Base-by-base conservation (phyloP, 768 basidiomycete genomes). In the Podaxis carcinomalis region DNA sequence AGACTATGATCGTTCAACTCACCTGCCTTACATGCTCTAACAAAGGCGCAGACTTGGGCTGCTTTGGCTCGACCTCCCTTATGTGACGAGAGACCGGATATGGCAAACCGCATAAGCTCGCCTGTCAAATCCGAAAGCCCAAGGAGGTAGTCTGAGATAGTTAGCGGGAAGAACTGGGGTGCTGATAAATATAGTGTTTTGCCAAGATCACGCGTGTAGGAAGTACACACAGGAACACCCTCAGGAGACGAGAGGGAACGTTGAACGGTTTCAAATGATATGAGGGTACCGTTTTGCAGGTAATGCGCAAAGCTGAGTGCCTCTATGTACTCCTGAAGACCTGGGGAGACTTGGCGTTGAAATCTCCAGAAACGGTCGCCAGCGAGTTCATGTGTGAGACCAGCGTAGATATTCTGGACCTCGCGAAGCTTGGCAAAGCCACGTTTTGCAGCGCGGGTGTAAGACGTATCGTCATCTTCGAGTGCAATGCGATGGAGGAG, bases 321-420 rank as follows among this genome's bases (percentile, higher is more conserved):
- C 72, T 98, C 97, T 64, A 98, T 92, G 74, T 94, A 98, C 75
- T 98, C 97, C 72, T 98, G 95, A 28, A 98, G 74, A 3, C 95
- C 87, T 1, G 89, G 85, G 5, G 90, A 90, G 58, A 92, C 76
- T 64, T 88, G 83, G 36, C 83, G 81, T 67, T 90, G 82, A 71
- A 89, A 86, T 51, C 86, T 80, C 91, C 93, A 94, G 72, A 88
- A 94, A 39, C 76, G 80, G 53, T 88, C 86, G 10, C 83, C 87
- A 40, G 73, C 74, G 7, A 95, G 73, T 63, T 93, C 89, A 2
- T 74, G 73, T 59, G 78, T 75, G 61, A 97, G 78, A 23, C 73
- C 70, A 3, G 81, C 83, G 63, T 93, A 93, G 37, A 91, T 74
- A 6, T 63, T 65, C 64, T 84, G 83, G 16, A 95, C 84, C 66